Evolutionary conservation across 2,329 filamentous ascomycete species (phyloP).

Genomic region (Fusarium veterinarium): DNA sequence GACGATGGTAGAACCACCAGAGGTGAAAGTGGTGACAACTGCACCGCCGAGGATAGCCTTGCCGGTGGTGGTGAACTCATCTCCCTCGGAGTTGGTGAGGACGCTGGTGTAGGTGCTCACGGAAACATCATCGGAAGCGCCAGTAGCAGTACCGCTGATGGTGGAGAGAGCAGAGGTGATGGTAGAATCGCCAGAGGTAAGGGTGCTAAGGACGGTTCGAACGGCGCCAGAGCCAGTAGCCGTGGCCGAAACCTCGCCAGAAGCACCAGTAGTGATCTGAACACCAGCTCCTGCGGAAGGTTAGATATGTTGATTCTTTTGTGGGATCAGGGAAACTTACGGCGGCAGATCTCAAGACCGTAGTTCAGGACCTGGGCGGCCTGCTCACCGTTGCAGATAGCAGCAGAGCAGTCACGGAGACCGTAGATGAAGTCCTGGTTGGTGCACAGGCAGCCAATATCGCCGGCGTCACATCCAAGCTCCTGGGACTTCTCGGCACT

Average conservation of each 20-base stretch:
- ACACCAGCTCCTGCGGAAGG: conserved; percentile 48
- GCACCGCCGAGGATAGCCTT: conserved; percentile 29
- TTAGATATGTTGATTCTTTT: conserved; percentile 23
- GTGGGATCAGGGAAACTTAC: conserved; percentile 42
- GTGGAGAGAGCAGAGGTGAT: conserved; percentile 53
- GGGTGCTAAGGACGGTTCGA: conserved; percentile 53
- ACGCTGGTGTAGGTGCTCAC: conserved; percentile 47
- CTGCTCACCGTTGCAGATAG: conserved; percentile 54
- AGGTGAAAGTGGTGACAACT: conserved; percentile 38
- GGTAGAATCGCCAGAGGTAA: conserved; percentile 50
- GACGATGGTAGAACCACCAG: conserved; percentile 32
- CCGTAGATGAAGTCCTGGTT: conserved; percentile 61
- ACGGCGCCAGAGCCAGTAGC: conserved; percentile 38
- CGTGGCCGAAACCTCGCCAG: conserved; percentile 37
- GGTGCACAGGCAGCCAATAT: conserved; percentile 60
- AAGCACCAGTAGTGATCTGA: conserved; percentile 47
- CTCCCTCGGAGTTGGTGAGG: conserved; percentile 39
- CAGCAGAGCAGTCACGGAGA: conserved; percentile 62
- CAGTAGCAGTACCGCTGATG: conserved; percentile 43
- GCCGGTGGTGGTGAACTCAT: conserved; percentile 35
- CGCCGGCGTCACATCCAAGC: conserved; percentile 58
- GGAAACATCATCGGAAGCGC: conserved; percentile 32
- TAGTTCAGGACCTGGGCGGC: conserved; percentile 54
- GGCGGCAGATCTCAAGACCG: conserved; percentile 54
- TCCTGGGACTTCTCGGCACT: conserved; percentile 52